Conservation (phyloP, 2,329 filamentous ascomycete genomes). For the Ophiocordyceps camponoti-saundersi region DNA sequence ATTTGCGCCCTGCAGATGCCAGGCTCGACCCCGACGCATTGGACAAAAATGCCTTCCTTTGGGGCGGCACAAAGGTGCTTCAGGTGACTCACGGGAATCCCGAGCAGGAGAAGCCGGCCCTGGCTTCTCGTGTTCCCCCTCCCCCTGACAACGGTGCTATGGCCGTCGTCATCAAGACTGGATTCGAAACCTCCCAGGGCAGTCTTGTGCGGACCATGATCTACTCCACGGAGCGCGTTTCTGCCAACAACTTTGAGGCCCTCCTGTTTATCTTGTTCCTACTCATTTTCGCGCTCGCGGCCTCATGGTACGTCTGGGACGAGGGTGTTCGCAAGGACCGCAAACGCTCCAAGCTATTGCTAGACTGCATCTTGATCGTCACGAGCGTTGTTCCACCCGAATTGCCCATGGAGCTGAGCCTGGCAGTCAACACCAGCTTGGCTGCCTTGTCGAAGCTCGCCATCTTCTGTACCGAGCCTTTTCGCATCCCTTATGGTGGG, state of each 20-base stretch:
- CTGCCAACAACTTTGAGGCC: constrained; percentile 93
- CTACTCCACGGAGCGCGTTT: constrained; percentile 95
- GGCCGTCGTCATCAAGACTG: constrained; percentile 90
- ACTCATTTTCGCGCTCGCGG: constrained; percentile 86
- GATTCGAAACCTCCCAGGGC: constrained; percentile 96
- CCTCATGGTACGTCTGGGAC: constrained; percentile 98
- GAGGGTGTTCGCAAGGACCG: constrained; percentile 89
- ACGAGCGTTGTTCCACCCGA: constrained; percentile 98
- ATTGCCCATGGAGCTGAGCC: constrained; percentile 90
- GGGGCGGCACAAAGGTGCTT: constrained; percentile 92
- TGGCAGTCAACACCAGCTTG: constrained; percentile 94
- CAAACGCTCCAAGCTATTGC: constrained; percentile 89
- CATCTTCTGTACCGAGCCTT: constrained; percentile 97
- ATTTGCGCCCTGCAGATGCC: constrained; percentile 71
- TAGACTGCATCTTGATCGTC: constrained; percentile 94
- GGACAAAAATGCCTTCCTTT: constrained; percentile 93
- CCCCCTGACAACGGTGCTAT: constrained; percentile 88
- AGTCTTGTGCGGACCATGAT: constrained; percentile 98
- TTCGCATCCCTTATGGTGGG: constrained; percentile 91
- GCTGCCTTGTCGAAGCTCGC: constrained; percentile 87
- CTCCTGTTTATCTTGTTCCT: constrained; percentile 97
- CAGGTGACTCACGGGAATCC: constrained; percentile 80
- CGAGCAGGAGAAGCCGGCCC: constrained; percentile 54
- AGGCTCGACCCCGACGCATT: constrained; percentile 72
- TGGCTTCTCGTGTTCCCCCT: constrained; percentile 60